Evolutionary conservation across 2,329 filamentous ascomycete genomes (phyloP), one percentile per base, ranked within the genome.

Genomic region (Penicillium sp.): DNA sequence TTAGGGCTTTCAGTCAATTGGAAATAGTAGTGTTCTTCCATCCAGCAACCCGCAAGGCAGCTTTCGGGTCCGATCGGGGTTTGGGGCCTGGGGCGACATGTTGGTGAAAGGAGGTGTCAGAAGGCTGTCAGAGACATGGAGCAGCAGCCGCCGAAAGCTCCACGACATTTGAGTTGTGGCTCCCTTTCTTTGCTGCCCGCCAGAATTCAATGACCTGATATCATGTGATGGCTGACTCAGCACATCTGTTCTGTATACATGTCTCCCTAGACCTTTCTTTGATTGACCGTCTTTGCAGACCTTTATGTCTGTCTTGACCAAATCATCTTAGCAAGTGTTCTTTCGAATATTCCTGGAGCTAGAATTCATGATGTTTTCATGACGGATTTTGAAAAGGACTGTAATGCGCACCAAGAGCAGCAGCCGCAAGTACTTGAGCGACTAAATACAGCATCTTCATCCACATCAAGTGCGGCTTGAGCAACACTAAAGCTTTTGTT

Each of bases 161-260:
- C 58, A 52, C 56, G 45, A 56, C 52, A 55, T 61, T 61, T 59
- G 47, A 51, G 49, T 54, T 57, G 54, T 59, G 59, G 55, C 57
- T 55, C 53, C 53, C 52, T 54, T 55, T 49, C 57, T 54, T 62
- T 58, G 56, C 57, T 63, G 59, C 51, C 60, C 59, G 34, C 57
- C 58, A 56, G 59, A 60, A 60, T 57, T 59, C 38, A 56, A 52
- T 53, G 50, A 60, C 58, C 61, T 64, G 61, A 64, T 64, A 64
- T 64, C 61, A 64, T 64, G 61, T 64, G 61, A 62, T 18, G 34
- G 60, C 38, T 64, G 58, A 64, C 50, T 64, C 58, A 64, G 49
- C 57, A 3, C 1, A 3, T 29, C 8, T 29, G 1, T 9, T 9
- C 8, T 29, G 28, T 29, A 29, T 29, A 29, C 28, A 7, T 10